These are phyloP conservation scores for Arbutus unedo DNA, from an alignment of 148 eudicot genomes.

Conservation along the genomic window DNA sequence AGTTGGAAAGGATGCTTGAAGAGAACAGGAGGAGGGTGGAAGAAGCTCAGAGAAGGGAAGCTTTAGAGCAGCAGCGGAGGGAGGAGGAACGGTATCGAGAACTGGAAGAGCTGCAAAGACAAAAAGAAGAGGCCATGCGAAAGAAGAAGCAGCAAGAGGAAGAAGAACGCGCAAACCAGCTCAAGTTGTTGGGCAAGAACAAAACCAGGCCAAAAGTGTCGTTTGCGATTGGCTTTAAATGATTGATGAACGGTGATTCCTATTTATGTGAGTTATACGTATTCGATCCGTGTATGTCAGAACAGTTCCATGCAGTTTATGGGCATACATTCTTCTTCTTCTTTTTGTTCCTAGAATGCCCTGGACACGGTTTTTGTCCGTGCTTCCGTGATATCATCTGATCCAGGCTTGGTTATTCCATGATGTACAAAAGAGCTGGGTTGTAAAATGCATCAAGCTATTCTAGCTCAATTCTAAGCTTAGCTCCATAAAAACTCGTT, in stretches of 20 bases:
- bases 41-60: constrained; percentile 83
- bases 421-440: too few species aligned
- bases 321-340: too few species aligned
- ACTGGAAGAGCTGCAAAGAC: constrained; percentile 82
- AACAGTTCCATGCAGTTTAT: too few species aligned
- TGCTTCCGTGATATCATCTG: too few species aligned
- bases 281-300: too few species aligned
- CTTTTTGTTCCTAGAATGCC: too few species aligned
- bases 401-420: too few species aligned
- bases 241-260: background rate
- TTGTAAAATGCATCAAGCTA: too few species aligned
- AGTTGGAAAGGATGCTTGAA: constrained; percentile 72
- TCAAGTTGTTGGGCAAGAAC: constrained; percentile 78
- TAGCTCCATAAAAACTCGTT: too few species aligned
- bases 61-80: constrained; percentile 67
- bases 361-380: too few species aligned
- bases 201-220: constrained; percentile 85
- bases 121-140: constrained; percentile 79
- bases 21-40: constrained; percentile 74
- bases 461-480: too few species aligned
- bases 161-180: constrained; percentile 78
- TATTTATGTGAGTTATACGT: too few species aligned
- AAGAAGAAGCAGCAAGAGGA: constrained; percentile 86
- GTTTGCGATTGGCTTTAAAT: constrained; percentile 44
- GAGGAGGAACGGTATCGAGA: constrained; percentile 87